A percentile compares a stretch with the other conserved stretches of the same genome.
phyloP scores from a whole-genome alignment of 108 stramenopile species.

The Nitzschia palea region DNA sequence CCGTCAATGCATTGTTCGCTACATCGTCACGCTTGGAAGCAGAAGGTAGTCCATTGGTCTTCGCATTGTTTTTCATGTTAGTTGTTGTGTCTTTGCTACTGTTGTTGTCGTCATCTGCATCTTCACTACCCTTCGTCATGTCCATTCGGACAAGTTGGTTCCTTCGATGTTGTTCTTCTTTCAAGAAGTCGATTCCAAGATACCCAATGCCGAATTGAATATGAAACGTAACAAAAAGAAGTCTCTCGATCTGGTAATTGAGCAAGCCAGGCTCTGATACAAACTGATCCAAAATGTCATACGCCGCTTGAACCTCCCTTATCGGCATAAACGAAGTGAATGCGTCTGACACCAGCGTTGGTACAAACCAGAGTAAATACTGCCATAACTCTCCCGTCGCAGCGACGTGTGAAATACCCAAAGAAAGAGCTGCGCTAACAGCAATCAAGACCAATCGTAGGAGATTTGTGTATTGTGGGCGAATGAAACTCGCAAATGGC shows the following conservation, averaged over 20 bases:
- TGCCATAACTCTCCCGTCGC: slow-evolving; percentile 24
- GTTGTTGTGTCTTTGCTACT: not conserved
- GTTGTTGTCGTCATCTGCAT: slow-evolving; percentile 8
- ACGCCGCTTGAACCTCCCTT: slow-evolving; percentile 55
- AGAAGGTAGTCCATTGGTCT: not conserved
- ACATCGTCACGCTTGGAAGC: not conserved
- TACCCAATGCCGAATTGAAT: slow-evolving; percentile 87
- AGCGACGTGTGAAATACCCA: slow-evolving; percentile 30
- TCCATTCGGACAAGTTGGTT: slow-evolving; percentile 85
- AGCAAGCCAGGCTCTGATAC: slow-evolving; percentile 42
- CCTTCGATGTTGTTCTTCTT: slow-evolving; percentile 69
- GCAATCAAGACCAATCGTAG: slow-evolving; percentile 30
- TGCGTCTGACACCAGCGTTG: slow-evolving; percentile 20
- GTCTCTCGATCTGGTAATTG: slow-evolving; percentile 51
- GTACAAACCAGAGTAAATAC: slow-evolving; percentile 21
- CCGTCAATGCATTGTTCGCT: slow-evolving; percentile 10
- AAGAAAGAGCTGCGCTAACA: slow-evolving; percentile 36
- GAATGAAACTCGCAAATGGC: not conserved
- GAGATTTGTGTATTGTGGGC: slow-evolving; percentile 1
- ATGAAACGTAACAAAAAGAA: slow-evolving; percentile 87
- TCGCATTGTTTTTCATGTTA: not conserved
- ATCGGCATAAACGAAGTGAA: slow-evolving; percentile 66
- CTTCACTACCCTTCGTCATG: slow-evolving; percentile 22
- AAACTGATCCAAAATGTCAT: slow-evolving; percentile 61
- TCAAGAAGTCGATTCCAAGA: slow-evolving; percentile 81